These are phyloP conservation scores for Podaxis sp. DNA, from an alignment of 768 basidiomycete genomes.

Conservation along the genomic window DNA sequence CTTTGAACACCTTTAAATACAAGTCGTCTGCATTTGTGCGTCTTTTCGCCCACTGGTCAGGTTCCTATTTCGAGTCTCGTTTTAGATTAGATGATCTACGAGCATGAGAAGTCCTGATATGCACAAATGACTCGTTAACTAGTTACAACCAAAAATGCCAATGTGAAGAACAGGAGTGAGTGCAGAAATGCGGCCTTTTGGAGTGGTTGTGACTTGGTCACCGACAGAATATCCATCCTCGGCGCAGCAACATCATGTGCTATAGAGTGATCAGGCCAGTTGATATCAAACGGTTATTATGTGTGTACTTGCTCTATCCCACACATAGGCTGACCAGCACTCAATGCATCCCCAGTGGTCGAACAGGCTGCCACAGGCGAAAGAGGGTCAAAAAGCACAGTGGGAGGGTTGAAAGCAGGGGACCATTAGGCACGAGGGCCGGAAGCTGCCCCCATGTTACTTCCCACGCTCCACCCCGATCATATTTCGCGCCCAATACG, in stretches of 20 bases:
- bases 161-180: background rate
- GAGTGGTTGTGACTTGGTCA: background rate
- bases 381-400: background rate
- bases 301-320: background rate
- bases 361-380: background rate
- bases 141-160: too few relatives aligned
- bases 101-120: background rate
- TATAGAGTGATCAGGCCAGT: background rate
- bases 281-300: background rate
- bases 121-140: background rate
- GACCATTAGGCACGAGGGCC: too few relatives aligned
- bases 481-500: background rate
- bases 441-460: background rate
- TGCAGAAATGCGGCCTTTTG: background rate
- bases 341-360: background rate
- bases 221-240: background rate
- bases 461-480: conserved; percentile 1
- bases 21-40: too few relatives aligned
- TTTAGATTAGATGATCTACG: background rate
- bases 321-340: background rate
- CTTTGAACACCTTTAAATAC: too few relatives aligned
- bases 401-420: background rate
- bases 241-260: background rate
- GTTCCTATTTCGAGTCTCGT: background rate
- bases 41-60: background rate